phyloP scores from a whole-genome alignment of 176 grass and related monocot species.

The Triticum monococcum region DNA sequence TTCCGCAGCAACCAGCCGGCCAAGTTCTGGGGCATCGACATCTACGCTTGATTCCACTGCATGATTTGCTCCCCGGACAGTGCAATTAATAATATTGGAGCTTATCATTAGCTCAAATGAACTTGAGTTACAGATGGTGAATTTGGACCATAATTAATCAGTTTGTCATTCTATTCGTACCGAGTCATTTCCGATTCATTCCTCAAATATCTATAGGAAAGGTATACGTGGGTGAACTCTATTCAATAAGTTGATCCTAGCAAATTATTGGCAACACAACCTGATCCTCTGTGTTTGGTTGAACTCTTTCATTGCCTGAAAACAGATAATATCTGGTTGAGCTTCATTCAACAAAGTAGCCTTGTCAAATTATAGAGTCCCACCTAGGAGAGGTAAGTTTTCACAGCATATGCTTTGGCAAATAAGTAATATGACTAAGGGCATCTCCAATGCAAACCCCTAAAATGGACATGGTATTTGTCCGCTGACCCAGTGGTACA shows the following conservation, averaged over 20 bases:
- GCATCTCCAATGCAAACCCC: too few relatives aligned
- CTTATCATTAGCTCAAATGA: neutral
- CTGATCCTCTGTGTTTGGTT: neutral
- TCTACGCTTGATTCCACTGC: slow-evolving; percentile 54
- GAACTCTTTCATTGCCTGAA: neutral
- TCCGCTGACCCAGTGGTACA: too few relatives aligned
- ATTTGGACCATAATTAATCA: neutral
- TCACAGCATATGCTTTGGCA: too few relatives aligned
- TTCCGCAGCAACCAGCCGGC: slow-evolving; percentile 87
- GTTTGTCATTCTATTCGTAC: neutral
- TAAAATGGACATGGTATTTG: too few relatives aligned
- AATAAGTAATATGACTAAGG: too few relatives aligned
- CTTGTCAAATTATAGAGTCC: too few relatives aligned
- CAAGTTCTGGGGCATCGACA: slow-evolving; percentile 90
- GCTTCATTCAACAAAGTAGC: too few relatives aligned
- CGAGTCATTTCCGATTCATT: neutral
- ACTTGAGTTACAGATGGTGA: neutral
- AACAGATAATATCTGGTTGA: neutral
- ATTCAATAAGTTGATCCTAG: neutral
- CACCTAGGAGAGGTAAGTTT: too few relatives aligned
- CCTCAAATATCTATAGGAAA: neutral
- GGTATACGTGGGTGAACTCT: neutral
- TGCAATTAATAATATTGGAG: neutral
- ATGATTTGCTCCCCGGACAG: neutral
- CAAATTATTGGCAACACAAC: neutral